These are phyloP conservation scores for Turritis glabra DNA, from an alignment of 345 rosid species.

Conservation along the genomic window DNA sequence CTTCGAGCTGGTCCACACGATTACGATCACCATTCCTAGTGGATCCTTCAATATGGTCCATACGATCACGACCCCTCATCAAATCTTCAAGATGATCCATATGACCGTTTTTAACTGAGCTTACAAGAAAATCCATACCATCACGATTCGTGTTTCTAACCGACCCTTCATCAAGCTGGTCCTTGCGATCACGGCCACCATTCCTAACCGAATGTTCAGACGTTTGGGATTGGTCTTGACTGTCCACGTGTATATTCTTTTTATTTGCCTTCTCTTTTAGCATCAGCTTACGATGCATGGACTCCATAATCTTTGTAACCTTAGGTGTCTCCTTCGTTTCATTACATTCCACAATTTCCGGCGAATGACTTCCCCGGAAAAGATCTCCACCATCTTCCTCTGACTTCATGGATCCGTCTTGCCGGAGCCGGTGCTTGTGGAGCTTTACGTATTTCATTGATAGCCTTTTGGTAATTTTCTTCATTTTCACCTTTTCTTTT, in stretches of 20 bases:
- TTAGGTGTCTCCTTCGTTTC: slow-evolving; percentile 24
- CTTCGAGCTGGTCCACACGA: slow-evolving; percentile 17
- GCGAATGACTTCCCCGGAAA: background rate
- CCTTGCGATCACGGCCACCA: slow-evolving; percentile 4
- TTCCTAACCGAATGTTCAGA: slow-evolving; percentile 24
- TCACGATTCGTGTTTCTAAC: slow-evolving; percentile 9
- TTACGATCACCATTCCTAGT: background rate
- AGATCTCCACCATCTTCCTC: slow-evolving; percentile 26
- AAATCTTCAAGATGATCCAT: slow-evolving; percentile 39
- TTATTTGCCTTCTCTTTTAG: slow-evolving; percentile 26
- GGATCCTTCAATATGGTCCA: slow-evolving; percentile 13
- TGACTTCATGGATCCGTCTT: slow-evolving; percentile 27
- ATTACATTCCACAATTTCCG: background rate
- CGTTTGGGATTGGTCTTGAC: slow-evolving; percentile 2
- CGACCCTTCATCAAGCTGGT: slow-evolving; percentile 23
- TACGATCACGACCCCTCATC: slow-evolving; percentile 30
- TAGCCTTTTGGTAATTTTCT: slow-evolving; percentile 36
- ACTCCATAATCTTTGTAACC: slow-evolving; percentile 34
- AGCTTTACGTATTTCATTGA: slow-evolving; percentile 38
- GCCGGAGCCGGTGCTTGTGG: slow-evolving; percentile 25
- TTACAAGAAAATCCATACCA: slow-evolving; percentile 16
- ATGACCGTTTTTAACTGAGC: slow-evolving; percentile 18
- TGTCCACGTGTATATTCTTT: slow-evolving; percentile 15
- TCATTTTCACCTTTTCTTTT: slow-evolving; percentile 27
- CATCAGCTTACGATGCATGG: slow-evolving; percentile 38